Conservation (phyloP, 306 rosid genomes). For the Corylus americana region DNA sequence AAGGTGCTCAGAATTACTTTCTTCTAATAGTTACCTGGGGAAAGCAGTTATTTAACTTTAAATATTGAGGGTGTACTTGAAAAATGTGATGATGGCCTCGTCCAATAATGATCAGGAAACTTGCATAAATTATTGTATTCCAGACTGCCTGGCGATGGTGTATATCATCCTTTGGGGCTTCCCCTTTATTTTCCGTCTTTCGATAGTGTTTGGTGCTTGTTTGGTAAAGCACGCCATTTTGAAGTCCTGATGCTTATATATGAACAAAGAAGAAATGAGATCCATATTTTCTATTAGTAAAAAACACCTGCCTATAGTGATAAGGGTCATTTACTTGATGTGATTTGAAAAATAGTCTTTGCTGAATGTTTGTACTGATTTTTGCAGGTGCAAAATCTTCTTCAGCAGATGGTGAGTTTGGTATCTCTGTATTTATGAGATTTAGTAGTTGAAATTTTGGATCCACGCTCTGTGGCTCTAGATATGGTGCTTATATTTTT, state of each 20-base stretch:
- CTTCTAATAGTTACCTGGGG: not conserved
- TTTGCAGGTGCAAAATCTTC: constrained; percentile 56
- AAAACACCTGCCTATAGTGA: not conserved
- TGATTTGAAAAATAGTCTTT: not conserved
- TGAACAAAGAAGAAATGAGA: not conserved
- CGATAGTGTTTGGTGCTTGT: not conserved
- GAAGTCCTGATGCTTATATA: not conserved
- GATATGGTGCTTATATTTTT: constrained; percentile 9
- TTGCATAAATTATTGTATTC: not conserved
- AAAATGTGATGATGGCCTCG: not conserved
- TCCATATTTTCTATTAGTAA: not conserved
- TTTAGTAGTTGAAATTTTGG: constrained; percentile 10
- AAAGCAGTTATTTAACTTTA: not conserved
- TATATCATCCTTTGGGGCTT: not conserved
- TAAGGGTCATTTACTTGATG: not conserved
- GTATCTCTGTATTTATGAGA: constrained; percentile 1
- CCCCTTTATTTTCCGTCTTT: not conserved
- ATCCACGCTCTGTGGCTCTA: not conserved
- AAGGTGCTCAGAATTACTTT: not conserved
- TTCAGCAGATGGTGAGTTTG: constrained; percentile 57
- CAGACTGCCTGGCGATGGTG: not conserved
- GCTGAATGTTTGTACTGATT: constrained; percentile 14
- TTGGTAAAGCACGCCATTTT: not conserved
- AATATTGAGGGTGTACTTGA: not conserved
- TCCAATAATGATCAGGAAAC: not conserved